Evolutionary conservation across 768 basidiomycete species (phyloP), one percentile per base, ranked within the genome.

Genomic region (Leccinum longicurvipes): DNA sequence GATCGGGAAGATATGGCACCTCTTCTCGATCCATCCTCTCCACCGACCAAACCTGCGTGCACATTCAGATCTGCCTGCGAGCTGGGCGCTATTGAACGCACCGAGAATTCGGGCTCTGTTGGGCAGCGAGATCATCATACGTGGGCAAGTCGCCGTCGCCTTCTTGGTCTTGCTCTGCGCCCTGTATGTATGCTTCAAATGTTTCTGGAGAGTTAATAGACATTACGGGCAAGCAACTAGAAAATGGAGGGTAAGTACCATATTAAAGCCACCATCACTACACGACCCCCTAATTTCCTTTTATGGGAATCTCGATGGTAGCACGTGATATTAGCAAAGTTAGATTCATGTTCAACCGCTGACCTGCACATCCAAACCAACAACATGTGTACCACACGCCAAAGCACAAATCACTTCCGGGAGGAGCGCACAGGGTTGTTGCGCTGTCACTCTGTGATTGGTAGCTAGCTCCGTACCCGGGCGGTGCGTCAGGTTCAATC

Each of bases 1-100:
- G 45, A 54, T 24, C 31, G 17, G 50, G 41, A 57, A 23, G 24
- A 21, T 11, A 15, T 6, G 73, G 48, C 60, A 86, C 90, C 91
- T 80, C 71, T 93, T 93, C 75, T 93, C 91, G 54, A 93, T 88
- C 91, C 91, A 93, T 6, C 84, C 83, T 66, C 79, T 82, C 91
- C 91, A 93, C 55, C 91, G 77, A 19, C 91, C 91, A 63, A 93
- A 93, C 64, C 91, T 93, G 62, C 9, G 19, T 34, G 27, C n/a
- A 53, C 52, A 19, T 54, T 58, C 14, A 59, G 51, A 46, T 25
- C 24, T 24, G 17, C 10, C 7, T 17, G 39, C 42, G 46, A 31
- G 52, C n/a, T 48, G 54, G n/a, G 49, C 19, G 19, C n/a, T 41
- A 54, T 45, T 59, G 45, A 19, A 58, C 76, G 62, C 69, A 82